These are phyloP conservation scores for Cucumis melo DNA, from an alignment of 306 rosid species.

Conservation along the genomic window DNA sequence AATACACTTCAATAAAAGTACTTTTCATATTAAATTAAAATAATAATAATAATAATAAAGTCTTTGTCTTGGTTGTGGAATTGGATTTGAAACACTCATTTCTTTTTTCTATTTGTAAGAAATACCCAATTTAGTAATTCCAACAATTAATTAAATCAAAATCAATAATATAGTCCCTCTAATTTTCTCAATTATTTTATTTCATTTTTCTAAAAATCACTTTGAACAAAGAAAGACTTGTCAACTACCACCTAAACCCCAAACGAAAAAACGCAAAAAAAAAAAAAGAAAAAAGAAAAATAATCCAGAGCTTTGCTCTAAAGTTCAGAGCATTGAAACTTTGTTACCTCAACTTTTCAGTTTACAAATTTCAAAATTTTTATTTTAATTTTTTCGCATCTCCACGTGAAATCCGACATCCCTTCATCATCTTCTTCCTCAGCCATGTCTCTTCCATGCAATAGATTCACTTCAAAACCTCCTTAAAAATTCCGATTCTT, in stretches of 20 bases:
- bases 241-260: conserved; percentile 4
- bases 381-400: neutral
- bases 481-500: neutral
- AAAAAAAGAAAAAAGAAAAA: neutral
- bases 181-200: neutral
- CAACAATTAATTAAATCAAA: neutral
- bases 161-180: neutral
- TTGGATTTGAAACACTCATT: neutral
- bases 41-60: neutral
- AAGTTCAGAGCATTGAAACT: neutral
- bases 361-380: neutral
- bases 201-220: neutral
- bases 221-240: conserved; percentile 1
- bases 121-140: neutral
- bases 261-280: neutral
- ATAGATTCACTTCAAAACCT: conserved; percentile 9
- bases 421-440: neutral
- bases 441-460: neutral
- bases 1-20: neutral
- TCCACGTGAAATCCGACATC: neutral
- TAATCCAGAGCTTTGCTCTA: neutral
- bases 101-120: neutral
- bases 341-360: neutral
- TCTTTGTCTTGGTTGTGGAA: neutral
- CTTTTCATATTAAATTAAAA: neutral